Base-by-base conservation (phyloP, 2,329 filamentous ascomycete genomes). In the Claviceps maximensis region DNA sequence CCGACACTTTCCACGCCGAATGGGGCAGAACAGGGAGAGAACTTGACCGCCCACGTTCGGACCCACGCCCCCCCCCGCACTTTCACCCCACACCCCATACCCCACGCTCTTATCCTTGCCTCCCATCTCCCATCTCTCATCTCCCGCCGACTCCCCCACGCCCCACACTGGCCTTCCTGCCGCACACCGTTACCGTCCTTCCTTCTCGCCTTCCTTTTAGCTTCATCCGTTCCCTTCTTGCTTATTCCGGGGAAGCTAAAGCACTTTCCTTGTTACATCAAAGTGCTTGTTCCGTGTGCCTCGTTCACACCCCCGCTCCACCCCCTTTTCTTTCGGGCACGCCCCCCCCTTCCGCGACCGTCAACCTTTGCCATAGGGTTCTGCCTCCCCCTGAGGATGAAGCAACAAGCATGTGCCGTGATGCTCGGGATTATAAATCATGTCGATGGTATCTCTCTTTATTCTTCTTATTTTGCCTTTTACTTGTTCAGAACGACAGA, bases 401-500 rank as follows among this genome's bases (percentile, higher is more conserved):
- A 50, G 55, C 56, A 54, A 58, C 54, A 60, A 51, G 57, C 56
- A 59, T 59, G 58, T 60, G 59, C 59, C 58, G 56, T 53, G 54
- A 55, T 55, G 49, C 51, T 49, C 57, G 58, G 58, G 55, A 54
- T 57, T 54, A 59, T 59, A 60, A 58, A 58, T 58, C 53, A 47
- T 47, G 44, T 55, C 51, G 21, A 53, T 13, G 46, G 33, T 41
- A 40, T 44, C 51, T 51, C 50, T 38, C 54, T 49, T n/a, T n/a
- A n/a, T n/a, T 36, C 44, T 13, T 50, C 25, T n/a, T 19, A 2
- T 33, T 12, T 25, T 33, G 33, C 23, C 33, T 13, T 49, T 6
- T 4, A 23, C 54, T 33, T 46, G 17, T 47, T 31, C 9, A 46
- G 15, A 3, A 46, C 45, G 6, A 31, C 40, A 41, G 40, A 9